Evolutionary conservation across 108 stramenopile species (phyloP).

Genomic region (Nitzschia putrida): DNA sequence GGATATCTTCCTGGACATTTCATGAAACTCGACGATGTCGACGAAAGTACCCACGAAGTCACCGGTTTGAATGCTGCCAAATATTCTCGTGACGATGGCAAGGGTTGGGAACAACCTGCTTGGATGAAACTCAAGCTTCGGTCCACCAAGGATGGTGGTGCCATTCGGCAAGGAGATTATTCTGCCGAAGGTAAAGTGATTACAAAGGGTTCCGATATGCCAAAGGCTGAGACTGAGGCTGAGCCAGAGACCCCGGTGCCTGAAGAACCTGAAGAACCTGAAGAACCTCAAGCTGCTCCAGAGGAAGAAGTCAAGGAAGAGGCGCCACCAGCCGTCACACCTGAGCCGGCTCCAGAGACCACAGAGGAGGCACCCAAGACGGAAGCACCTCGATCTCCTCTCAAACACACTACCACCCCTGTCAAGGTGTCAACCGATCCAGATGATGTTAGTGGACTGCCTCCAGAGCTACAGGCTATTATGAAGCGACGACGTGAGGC

Average conservation of each 20-base stretch:
- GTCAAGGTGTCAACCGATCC: background rate
- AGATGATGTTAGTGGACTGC: too few relatives aligned
- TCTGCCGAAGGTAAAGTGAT: background rate
- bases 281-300: background rate
- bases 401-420: background rate
- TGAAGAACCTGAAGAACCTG: constrained; percentile 1
- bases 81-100: constrained; percentile 25
- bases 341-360: too few relatives aligned
- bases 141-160: constrained; percentile 15
- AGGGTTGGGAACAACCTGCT: constrained; percentile 29
- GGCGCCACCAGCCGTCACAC: background rate
- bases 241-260: background rate
- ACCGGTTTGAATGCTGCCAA: constrained; percentile 2
- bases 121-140: constrained; percentile 37
- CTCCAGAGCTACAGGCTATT: background rate
- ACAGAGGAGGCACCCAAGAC: too few relatives aligned
- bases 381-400: background rate
- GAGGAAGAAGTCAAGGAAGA: constrained; percentile 4
- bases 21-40: background rate
- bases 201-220: background rate
- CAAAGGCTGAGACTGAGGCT: constrained; percentile 1
- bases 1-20: constrained; percentile 22
- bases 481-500: background rate
- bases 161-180: constrained; percentile 22
- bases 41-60: background rate